Base-by-base conservation (phyloP, 768 basidiomycete species). In the Pholiota microspora region DNA sequence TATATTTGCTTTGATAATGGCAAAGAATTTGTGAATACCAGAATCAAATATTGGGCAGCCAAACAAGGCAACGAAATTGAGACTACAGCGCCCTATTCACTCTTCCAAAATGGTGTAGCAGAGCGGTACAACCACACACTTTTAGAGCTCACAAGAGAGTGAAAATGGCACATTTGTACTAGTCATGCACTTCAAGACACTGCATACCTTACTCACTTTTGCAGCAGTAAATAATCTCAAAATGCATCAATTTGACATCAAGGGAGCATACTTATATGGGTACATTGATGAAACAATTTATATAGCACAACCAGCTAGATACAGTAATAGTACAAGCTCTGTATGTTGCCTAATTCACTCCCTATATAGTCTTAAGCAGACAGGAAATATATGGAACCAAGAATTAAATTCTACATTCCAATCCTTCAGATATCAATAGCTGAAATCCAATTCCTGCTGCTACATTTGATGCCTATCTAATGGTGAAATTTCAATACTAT, bases 171-270 rank as follows among this genome's bases (percentile, higher is more conserved):
- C 65, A 1, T 71, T 63, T 47, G 57, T 69, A 7, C 69, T 68
- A 0, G 68, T 72, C 25, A 63, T 69, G 29, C 53, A 64, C 0
- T 55, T 73, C n/a, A 64, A 70, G 25, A 67, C 69, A 3, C 53
- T 74, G 12, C 58, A 62, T 0, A 49, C 64, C 0, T 2, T 72
- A 0, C 62, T 81, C 2, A 69, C 74, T 2, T 42, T 77, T 21
- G 69, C 77, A 0, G 73, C 76, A 0, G 5, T 50, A 0, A 42
- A 70, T 7, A 57, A 69, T 24, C 71, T 71, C 55, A 63, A 77
- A 4, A 42, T 81, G 4, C 59, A 74, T 16, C 68, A 63, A 45
- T 62, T 79, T 7, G 75, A 83, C 58, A 69, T 81, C 15, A 74
- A 68, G 52, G 62, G 59, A 25, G 66, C 73, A 7, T 75, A 70